These are phyloP conservation scores for Populus tremula DNA, from an alignment of 345 rosid genomes.

Conservation along the genomic window DNA sequence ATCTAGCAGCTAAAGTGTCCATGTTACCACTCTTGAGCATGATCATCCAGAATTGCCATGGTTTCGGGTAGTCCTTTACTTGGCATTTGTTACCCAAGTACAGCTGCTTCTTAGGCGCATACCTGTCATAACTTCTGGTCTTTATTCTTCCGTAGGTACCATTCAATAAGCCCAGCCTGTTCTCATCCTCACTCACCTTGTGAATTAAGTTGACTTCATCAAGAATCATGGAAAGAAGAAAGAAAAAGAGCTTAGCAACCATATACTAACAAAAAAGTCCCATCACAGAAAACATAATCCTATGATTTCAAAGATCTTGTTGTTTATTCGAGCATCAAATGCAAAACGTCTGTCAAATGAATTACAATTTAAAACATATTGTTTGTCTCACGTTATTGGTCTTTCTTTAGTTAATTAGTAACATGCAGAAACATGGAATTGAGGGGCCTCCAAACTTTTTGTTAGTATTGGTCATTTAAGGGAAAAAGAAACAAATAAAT, in stretches of 20 bases:
- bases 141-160: conserved; percentile 38
- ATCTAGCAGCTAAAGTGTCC: conserved; percentile 51
- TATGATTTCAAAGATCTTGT: too few relatives aligned
- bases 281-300: too few relatives aligned
- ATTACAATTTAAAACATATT: too few relatives aligned
- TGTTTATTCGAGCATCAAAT: too few relatives aligned
- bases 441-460: too few relatives aligned
- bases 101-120: conserved; percentile 63
- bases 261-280: too few relatives aligned
- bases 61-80: conserved; percentile 49
- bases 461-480: too few relatives aligned
- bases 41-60: conserved; percentile 89
- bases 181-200: conserved; percentile 55
- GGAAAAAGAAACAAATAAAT: too few relatives aligned
- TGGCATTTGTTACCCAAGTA: conserved; percentile 62
- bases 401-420: too few relatives aligned
- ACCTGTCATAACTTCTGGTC: conserved; percentile 45
- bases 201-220: conserved; percentile 32
- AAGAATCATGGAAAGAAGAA: not conserved
- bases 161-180: conserved; percentile 53
- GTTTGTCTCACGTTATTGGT: too few relatives aligned
- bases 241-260: not conserved
- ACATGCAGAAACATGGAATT: too few relatives aligned
- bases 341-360: too few relatives aligned
- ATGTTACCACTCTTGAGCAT: conserved; percentile 88